These are phyloP conservation scores for Podaxis sp. DNA, from an alignment of 768 basidiomycete genomes.

Conservation along the genomic window DNA sequence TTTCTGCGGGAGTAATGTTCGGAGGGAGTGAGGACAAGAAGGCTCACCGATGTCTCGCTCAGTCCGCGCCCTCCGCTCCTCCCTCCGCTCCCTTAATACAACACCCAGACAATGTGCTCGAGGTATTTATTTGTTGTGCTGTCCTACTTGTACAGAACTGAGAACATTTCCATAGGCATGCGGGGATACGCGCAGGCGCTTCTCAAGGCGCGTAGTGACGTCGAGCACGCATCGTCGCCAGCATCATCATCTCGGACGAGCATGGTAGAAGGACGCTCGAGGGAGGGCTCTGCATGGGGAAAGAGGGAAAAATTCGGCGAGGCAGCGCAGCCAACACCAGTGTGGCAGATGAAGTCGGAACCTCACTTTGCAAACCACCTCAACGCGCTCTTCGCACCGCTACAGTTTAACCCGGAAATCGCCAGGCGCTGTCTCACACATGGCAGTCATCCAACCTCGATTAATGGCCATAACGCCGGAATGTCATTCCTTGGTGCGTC, in stretches of 20 bases:
- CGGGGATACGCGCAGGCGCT: constrained; percentile 10
- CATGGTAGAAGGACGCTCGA: not conserved
- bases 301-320: constrained; percentile 8
- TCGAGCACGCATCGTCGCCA: not conserved
- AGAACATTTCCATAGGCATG: not conserved
- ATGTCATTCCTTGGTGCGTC: constrained; percentile 70
- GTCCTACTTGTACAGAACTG: not conserved
- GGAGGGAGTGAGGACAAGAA: not conserved
- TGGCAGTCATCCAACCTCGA: constrained; percentile 66
- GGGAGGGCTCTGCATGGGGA: constrained; percentile 5
- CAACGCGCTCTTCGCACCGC: constrained; percentile 58
- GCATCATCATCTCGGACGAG: not conserved
- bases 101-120: not conserved
- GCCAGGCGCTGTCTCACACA: constrained; percentile 78
- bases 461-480: constrained; percentile 70
- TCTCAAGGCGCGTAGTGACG: constrained; percentile 1
- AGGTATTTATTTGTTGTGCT: not conserved
- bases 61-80: not conserved
- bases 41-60: constrained; percentile 6
- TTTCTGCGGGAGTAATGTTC: not conserved
- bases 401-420: constrained; percentile 70
- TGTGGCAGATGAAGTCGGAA: constrained; percentile 7
- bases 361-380: constrained; percentile 50
- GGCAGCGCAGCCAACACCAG: constrained; percentile 11
- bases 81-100: not conserved